These are phyloP conservation scores for Cicer cuneatum DNA, from an alignment of 306 rosid species.

Conservation along the genomic window DNA sequence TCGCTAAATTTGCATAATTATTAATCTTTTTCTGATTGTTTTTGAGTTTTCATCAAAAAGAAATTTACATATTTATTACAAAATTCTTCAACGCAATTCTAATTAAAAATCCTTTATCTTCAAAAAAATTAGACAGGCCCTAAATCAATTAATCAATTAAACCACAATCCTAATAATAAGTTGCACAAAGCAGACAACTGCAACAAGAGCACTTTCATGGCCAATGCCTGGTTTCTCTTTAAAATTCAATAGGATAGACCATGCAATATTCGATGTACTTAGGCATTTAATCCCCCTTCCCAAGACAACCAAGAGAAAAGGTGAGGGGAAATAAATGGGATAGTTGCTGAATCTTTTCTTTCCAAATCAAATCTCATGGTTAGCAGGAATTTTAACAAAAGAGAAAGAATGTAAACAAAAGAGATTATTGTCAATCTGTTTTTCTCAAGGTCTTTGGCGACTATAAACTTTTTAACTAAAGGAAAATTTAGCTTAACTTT, in stretches of 20 bases:
- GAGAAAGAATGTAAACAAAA: slow-evolving; percentile 5
- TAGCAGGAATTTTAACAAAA: slow-evolving; percentile 9
- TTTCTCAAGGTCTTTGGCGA: slow-evolving; percentile 29
- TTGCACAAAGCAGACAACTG: slow-evolving; percentile 14
- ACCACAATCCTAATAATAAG: slow-evolving; percentile 20
- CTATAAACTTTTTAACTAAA: slow-evolving; percentile 9
- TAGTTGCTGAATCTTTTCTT: slow-evolving; percentile 7
- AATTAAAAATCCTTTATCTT: slow-evolving; percentile 7
- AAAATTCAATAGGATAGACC: slow-evolving; percentile 10
- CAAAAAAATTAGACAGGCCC: neutral
- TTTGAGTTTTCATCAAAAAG: neutral
- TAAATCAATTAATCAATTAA: slow-evolving; percentile 17
- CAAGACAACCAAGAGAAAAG: neutral
- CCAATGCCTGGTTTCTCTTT: neutral
- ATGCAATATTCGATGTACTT: slow-evolving; percentile 25
- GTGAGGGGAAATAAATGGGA: neutral
- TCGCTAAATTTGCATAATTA: neutral
- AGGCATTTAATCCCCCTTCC: neutral
- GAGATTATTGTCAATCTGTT: neutral
- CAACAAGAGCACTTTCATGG: slow-evolving; percentile 12
- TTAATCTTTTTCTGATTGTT: neutral
- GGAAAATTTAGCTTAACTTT: neutral
- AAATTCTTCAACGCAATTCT: neutral
- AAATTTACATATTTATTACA: neutral
- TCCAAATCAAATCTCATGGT: slow-evolving; percentile 1